Percentiles rank a stretch among this genome's conserved stretches.
phyloP scores from a whole-genome alignment of 441 rosid genomes.

The Theobroma grandiflorum region DNA sequence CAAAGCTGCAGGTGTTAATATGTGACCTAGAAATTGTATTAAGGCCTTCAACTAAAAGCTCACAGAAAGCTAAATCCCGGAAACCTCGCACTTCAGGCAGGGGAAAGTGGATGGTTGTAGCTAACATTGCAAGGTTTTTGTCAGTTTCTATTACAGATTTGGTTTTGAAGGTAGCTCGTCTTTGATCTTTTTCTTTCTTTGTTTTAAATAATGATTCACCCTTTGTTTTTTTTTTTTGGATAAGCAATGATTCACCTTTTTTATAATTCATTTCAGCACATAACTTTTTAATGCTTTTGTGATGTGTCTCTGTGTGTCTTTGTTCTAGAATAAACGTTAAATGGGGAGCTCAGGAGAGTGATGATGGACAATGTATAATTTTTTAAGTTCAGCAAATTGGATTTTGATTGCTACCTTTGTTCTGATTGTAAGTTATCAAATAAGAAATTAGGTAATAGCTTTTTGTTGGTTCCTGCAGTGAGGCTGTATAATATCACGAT shows the following conservation, averaged over 20 bases:
- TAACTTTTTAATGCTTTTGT: not conserved
- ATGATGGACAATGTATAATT: not conserved
- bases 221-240: not conserved
- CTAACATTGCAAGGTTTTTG: conserved; percentile 86
- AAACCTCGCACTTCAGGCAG: conserved; percentile 74
- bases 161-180: conserved; percentile 72
- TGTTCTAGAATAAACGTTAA: conserved; percentile 14
- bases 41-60: conserved; percentile 70
- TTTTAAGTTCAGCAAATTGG: not conserved
- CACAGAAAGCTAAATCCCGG: conserved; percentile 55
- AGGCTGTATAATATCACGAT: conserved; percentile 17
- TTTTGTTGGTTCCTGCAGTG: conserved; percentile 11
- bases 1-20: conserved; percentile 88
- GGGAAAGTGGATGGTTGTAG: conserved; percentile 95
- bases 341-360: not conserved
- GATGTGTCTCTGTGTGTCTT: not conserved
- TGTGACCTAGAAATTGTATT: conserved; percentile 82
- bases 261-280: conserved; percentile 3
- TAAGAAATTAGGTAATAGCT: not conserved
- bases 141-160: conserved; percentile 89
- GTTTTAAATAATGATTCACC: conserved; percentile 3
- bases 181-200: conserved; percentile 14
- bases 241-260: not conserved
- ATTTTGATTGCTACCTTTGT: not conserved
- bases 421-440: conserved; percentile 8